phyloP scores from a whole-genome alignment of 2,329 filamentous ascomycete species.

The Knufia fluminis region DNA sequence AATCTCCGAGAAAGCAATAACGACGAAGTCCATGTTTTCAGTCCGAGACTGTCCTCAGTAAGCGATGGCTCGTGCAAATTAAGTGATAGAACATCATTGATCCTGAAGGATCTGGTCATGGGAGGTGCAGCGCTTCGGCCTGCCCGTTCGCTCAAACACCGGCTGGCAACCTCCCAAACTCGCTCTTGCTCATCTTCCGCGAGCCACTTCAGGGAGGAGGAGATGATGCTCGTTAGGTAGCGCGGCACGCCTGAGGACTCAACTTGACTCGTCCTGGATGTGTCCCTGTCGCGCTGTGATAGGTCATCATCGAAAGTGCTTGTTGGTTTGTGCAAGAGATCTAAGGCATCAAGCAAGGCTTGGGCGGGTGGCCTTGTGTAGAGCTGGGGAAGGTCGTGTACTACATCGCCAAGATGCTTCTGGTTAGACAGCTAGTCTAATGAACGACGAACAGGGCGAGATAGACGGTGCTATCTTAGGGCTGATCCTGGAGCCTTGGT shows the following conservation, averaged over 20 bases:
- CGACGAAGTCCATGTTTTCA: conserved; percentile 93
- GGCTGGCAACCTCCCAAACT: conserved; percentile 67
- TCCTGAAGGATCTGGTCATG: conserved; percentile 51
- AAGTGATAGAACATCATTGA: conserved; percentile 51
- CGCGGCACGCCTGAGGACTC: conserved; percentile 33
- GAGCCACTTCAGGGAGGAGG: conserved; percentile 38
- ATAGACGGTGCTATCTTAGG: not conserved
- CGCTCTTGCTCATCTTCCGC: conserved; percentile 36
- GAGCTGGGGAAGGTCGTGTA: conserved; percentile 70
- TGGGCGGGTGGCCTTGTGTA: conserved; percentile 63
- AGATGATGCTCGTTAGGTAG: conserved; percentile 40
- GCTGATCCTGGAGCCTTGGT: not conserved
- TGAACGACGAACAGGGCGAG: not conserved
- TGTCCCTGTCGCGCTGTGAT: conserved; percentile 8
- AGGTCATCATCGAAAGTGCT: conserved; percentile 33
- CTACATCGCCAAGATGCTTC: conserved; percentile 22
- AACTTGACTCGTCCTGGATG: conserved; percentile 27
- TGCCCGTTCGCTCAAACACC: conserved; percentile 73
- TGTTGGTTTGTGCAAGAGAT: conserved; percentile 56
- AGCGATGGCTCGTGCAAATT: conserved; percentile 76
- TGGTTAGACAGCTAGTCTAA: not conserved
- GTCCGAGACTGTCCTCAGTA: conserved; percentile 76
- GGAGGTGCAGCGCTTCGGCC: conserved; percentile 63
- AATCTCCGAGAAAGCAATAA: conserved; percentile 74
- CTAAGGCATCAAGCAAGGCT: conserved; percentile 56